Evolutionary conservation across 768 basidiomycete species (phyloP).

Genomic region (Xanthoconium stramineum): DNA sequence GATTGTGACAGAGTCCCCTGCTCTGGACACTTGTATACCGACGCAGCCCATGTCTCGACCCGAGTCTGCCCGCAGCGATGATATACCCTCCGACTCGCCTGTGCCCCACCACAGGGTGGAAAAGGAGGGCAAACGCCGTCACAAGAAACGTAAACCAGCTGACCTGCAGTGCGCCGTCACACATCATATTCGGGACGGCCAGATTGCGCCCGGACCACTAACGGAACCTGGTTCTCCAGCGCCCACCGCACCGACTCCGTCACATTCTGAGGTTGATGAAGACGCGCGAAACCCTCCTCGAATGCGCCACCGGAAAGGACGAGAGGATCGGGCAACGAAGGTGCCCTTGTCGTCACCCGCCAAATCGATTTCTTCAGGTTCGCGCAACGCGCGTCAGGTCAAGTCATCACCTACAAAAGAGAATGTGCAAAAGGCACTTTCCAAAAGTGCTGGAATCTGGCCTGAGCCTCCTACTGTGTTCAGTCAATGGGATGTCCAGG

Average conservation of each 20-base stretch:
- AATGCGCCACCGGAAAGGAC: background rate
- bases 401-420: constrained; percentile 1
- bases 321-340: background rate
- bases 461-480: constrained; percentile 11
- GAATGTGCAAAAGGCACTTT: background rate
- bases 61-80: background rate
- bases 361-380: background rate
- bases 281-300: background rate
- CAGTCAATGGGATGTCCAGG: constrained; percentile 24
- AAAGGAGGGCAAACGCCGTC: background rate
- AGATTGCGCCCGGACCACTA: constrained; percentile 6
- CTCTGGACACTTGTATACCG: background rate
- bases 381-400: background rate
- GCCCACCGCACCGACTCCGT: background rate
- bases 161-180: background rate
- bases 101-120: constrained; percentile 1
- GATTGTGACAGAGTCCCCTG: background rate
- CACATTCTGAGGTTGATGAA: background rate
- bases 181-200: constrained; percentile 15
- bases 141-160: background rate
- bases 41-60: background rate
- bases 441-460: constrained; percentile 5
- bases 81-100: background rate
- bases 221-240: background rate
- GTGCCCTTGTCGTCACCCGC: background rate